Base-by-base conservation (phyloP, 1,139 yeast genomes). In the Spathaspora jeffriesii region DNA sequence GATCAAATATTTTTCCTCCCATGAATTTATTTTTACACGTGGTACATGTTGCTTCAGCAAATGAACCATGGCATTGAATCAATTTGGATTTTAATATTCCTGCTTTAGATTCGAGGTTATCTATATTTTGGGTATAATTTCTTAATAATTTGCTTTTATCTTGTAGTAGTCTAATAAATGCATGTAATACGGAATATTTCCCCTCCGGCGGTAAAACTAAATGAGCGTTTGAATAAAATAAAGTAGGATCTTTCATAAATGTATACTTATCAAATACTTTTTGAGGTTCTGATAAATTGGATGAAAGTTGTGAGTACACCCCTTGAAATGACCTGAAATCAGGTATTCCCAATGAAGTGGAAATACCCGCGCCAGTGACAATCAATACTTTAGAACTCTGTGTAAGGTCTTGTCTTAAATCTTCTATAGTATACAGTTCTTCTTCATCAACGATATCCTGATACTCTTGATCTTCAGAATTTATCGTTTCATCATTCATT, bases 61-160 rank as follows among this genome's bases (percentile, higher is more conserved):
- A 91, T 2, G 96, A 88, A 1, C 98, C 98, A 65, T 92, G 98
- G 60, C 98, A 92, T 64, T 91, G 97, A 17, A 92, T 88, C 50
- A 88, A 65, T 57, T 82, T 85, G 3, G 85, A 89, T 1, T 76
- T 69, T 4, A 72, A 64, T 3, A 92, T 76, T 1, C 97, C 97
- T 0, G 89, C 96, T 55, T 81, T 80, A 22, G 84, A 79, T 67
- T 92, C 98, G 50, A 92, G 66, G 61, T 91, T 89, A 65, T 92
- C 98, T 49, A 92, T 92, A 61, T 92, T 92, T 62, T 92, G 97
- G 1, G 98, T 91, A 64, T 91, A 92, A 62, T 89, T 89, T 53
- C 97, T 75, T 48, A 91, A 67, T 38, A 92, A 71, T 64, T 88
- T 90, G 5, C 86, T 87, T 62, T 86, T 84, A 59, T 86, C 92